A percentile compares a stretch with the other conserved stretches of the same genome.
These are phyloP conservation scores for Linum trigynum DNA, from an alignment of 345 rosid species.

Conservation along the genomic window DNA sequence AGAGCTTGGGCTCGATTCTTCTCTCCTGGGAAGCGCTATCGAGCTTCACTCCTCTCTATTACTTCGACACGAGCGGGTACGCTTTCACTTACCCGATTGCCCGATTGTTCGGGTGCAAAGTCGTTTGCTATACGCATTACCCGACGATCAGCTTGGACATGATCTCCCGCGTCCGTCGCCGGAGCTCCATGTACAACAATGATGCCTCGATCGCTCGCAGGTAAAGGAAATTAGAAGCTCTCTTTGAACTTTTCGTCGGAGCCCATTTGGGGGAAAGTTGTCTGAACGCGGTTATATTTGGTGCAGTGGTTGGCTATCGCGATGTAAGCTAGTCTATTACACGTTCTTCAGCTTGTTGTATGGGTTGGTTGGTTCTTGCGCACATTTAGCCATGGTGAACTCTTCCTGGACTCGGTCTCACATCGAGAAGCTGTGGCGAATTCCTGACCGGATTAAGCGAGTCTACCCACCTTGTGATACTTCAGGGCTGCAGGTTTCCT, in stretches of 20 bases:
- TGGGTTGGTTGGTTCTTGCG: conserved; percentile 76
- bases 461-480: conserved; percentile 97
- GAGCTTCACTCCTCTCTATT: conserved; percentile 63
- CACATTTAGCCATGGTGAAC: conserved; percentile 87
- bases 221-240: conserved; percentile 20
- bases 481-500: conserved; percentile 78
- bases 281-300: background rate
- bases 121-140: conserved; percentile 86
- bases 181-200: conserved; percentile 76
- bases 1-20: conserved; percentile 85
- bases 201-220: conserved; percentile 59
- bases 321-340: conserved; percentile 62
- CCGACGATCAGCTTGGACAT: conserved; percentile 91
- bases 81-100: conserved; percentile 94
- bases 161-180: conserved; percentile 70
- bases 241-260: background rate
- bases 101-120: conserved; percentile 85
- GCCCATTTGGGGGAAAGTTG: background rate
- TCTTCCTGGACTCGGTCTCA: conserved; percentile 94
- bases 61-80: conserved; percentile 79
- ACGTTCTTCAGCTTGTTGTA: conserved; percentile 70
- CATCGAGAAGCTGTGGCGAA: conserved; percentile 72
- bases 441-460: conserved; percentile 53
- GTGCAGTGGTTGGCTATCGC: conserved; percentile 74
- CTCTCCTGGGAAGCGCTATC: conserved; percentile 82